Conservation (phyloP, 768 basidiomycete genomes). For the Boletus insuetus region DNA sequence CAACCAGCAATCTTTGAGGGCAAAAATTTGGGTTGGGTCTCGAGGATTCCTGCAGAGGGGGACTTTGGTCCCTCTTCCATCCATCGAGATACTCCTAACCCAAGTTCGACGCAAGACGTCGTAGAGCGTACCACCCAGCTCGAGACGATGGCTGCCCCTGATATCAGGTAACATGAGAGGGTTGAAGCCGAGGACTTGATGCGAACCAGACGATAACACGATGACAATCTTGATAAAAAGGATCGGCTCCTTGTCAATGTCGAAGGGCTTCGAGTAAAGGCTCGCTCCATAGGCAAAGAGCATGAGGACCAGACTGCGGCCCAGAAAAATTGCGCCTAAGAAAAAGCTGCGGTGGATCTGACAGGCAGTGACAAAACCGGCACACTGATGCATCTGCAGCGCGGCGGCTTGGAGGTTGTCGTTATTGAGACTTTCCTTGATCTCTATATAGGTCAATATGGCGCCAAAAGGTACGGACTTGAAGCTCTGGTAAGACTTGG, state of each 20-base stretch:
- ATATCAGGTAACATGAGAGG: background rate
- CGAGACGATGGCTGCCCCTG: too few relatives aligned
- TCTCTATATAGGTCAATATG: background rate
- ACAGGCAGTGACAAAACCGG: background rate
- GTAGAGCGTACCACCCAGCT: too few relatives aligned
- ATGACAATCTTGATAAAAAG: background rate
- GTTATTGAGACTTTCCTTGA: background rate
- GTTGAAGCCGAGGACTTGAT: background rate
- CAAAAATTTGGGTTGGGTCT: background rate
- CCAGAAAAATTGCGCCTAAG: background rate
- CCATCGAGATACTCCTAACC: background rate
- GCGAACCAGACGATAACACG: background rate
- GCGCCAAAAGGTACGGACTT: background rate
- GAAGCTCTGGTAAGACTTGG: background rate
- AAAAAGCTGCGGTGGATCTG: background rate
- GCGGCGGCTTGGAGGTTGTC: background rate
- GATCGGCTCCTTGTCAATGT: background rate
- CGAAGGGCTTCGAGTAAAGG: background rate
- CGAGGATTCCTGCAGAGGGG: background rate
- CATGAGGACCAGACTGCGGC: background rate
- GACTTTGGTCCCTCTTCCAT: background rate
- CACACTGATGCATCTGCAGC: background rate
- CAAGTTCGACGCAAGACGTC: background rate
- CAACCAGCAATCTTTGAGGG: background rate
- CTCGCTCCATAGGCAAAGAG: background rate